These are phyloP conservation scores for Kernera saxatilis DNA, from an alignment of 345 rosid species.

Conservation along the genomic window DNA sequence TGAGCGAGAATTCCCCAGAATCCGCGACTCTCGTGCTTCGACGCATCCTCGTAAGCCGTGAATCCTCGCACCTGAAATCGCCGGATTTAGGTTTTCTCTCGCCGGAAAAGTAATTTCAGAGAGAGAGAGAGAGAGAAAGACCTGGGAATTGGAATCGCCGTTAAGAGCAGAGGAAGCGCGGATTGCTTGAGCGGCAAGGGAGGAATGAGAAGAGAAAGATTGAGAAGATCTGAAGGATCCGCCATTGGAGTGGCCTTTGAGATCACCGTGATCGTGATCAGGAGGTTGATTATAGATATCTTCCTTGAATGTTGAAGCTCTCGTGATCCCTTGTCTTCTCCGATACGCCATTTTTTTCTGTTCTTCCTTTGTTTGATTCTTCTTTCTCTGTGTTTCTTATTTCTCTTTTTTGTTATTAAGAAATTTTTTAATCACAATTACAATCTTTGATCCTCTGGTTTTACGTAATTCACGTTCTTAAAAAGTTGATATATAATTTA, in stretches of 20 bases:
- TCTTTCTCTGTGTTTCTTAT: background rate
- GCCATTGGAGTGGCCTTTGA: conserved; percentile 25
- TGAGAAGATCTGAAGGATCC: conserved; percentile 34
- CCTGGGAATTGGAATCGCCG: conserved; percentile 28
- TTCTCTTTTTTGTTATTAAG: background rate
- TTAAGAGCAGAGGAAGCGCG: conserved; percentile 45
- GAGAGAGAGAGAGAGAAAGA: conserved; percentile 22
- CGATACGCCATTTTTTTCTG: conserved; percentile 69
- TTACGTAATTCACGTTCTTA: conserved; percentile 32
- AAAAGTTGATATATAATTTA: background rate
- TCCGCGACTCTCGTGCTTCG: conserved; percentile 41
- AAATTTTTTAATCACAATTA: conserved; percentile 5
- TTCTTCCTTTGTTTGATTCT: background rate
- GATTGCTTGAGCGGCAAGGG: conserved; percentile 87
- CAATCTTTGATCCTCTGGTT: conserved; percentile 25
- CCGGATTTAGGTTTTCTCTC: background rate
- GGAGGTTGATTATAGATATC: conserved; percentile 45
- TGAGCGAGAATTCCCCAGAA: conserved; percentile 88
- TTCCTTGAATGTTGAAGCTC: conserved; percentile 78
- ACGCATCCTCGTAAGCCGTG: conserved; percentile 49
- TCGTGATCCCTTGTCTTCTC: conserved; percentile 78
- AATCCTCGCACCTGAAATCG: conserved; percentile 44
- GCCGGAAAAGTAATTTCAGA: background rate
- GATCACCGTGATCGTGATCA: conserved; percentile 20
- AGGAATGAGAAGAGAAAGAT: conserved; percentile 39